Conservation (phyloP, 176 grass and related monocot genomes). For the Chloris gayana region DNA sequence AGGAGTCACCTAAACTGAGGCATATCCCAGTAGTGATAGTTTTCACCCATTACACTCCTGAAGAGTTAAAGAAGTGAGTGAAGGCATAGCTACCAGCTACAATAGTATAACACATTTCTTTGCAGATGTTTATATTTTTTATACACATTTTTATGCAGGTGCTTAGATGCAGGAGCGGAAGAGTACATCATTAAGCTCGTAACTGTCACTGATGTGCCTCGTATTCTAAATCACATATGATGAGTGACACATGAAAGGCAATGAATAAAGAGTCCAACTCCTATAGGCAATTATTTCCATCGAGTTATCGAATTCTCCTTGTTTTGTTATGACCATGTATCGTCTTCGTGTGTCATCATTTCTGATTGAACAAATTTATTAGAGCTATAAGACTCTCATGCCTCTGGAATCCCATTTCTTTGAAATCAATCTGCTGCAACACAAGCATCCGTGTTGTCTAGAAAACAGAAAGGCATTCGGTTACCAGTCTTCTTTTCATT, state of each 20-base stretch:
- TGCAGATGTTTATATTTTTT: not conserved
- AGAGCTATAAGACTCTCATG: too few species aligned
- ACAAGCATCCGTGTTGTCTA: too few species aligned
- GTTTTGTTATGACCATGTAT: not conserved
- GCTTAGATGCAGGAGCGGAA: constrained; percentile 2
- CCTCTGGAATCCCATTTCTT: too few species aligned
- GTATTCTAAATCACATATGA: not conserved
- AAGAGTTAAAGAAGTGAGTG: constrained; percentile 8
- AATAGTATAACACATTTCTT: too few species aligned
- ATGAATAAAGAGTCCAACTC: not conserved
- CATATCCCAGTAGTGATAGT: constrained; percentile 16
- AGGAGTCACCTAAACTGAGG: not conserved
- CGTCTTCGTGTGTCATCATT: too few species aligned
- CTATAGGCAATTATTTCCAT: not conserved
- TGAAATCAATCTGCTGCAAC: too few species aligned
- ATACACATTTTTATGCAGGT: not conserved
- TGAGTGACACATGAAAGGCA: not conserved
- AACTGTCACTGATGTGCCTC: not conserved
- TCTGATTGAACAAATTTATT: too few species aligned
- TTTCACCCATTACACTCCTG: not conserved
- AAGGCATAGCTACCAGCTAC: not conserved
- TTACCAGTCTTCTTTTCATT: too few species aligned
- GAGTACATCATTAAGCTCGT: constrained; percentile 14
- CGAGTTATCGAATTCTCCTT: not conserved
- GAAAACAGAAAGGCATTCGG: too few species aligned